Conservation (phyloP, 345 rosid species). For the Eucalyptus sp. region DNA sequence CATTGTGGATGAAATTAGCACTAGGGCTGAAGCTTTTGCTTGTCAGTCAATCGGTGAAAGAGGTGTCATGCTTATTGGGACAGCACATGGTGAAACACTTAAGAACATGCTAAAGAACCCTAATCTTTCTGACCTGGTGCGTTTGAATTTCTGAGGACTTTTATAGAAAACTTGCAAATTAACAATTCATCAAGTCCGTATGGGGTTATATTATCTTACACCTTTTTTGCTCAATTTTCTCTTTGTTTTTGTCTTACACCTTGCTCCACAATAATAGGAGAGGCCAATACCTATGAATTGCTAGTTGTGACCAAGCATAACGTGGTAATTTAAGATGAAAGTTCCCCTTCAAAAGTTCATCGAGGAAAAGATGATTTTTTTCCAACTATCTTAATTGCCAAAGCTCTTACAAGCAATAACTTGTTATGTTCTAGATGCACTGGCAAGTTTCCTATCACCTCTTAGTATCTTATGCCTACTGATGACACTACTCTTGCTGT, state of each 20-base stretch:
- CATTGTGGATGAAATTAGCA: conserved; percentile 60
- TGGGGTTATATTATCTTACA: background rate
- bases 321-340: background rate
- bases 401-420: background rate
- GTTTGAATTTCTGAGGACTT: background rate
- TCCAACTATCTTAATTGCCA: background rate
- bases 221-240: background rate
- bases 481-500: background rate
- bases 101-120: conserved; percentile 52
- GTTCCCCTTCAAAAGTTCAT: background rate
- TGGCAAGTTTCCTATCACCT: background rate
- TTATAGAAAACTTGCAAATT: background rate
- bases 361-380: background rate
- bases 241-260: background rate
- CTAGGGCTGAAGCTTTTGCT: conserved; percentile 58
- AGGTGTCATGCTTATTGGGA: conserved; percentile 57
- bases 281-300: background rate
- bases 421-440: background rate
- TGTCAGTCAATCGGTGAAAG: conserved; percentile 60
- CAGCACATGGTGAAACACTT: conserved; percentile 61
- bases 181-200: background rate
- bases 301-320: background rate
- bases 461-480: background rate
- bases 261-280: background rate
- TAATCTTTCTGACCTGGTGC: conserved; percentile 47